Evolutionary conservation across 345 rosid genomes (phyloP).

Genomic region (Eucalyptus lansdowneana): DNA sequence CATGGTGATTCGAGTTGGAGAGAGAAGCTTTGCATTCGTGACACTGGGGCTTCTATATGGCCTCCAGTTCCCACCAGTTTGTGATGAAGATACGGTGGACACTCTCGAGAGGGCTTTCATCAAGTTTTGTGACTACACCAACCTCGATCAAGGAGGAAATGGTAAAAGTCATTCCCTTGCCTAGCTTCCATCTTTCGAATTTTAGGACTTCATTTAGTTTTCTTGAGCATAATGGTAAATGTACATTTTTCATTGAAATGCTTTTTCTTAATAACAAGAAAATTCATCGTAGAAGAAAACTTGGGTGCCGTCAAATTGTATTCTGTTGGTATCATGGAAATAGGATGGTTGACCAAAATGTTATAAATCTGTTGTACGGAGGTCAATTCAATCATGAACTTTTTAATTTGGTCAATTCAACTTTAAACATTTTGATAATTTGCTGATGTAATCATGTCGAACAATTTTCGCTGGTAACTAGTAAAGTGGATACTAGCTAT

Average conservation of each 20-base stretch:
- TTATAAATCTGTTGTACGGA: accelerated
- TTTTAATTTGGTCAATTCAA: not conserved
- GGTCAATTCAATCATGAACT: not conserved
- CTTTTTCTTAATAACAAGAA: not conserved
- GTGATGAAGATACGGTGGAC: not conserved
- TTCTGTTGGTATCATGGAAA: not conserved
- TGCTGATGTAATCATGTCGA: accelerated
- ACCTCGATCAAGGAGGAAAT: not conserved
- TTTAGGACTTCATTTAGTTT: not conserved
- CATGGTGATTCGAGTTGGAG: not conserved
- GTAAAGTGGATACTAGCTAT: accelerated
- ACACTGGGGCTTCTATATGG: conserved; percentile 1
- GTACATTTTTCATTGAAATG: not conserved
- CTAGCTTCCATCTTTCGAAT: not conserved
- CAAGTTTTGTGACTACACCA: not conserved
- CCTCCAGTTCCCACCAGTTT: not conserved
- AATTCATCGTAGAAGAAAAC: not conserved
- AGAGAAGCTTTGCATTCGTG: not conserved
- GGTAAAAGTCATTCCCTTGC: not conserved
- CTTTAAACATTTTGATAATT: not conserved
- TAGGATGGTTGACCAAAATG: not conserved
- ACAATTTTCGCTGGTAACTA: not conserved
- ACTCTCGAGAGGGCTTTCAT: not conserved
- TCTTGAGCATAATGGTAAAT: not conserved
- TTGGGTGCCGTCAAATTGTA: not conserved